phyloP scores from a whole-genome alignment of 1,139 yeast species.

The Kluyveromyces marxianus region DNA sequence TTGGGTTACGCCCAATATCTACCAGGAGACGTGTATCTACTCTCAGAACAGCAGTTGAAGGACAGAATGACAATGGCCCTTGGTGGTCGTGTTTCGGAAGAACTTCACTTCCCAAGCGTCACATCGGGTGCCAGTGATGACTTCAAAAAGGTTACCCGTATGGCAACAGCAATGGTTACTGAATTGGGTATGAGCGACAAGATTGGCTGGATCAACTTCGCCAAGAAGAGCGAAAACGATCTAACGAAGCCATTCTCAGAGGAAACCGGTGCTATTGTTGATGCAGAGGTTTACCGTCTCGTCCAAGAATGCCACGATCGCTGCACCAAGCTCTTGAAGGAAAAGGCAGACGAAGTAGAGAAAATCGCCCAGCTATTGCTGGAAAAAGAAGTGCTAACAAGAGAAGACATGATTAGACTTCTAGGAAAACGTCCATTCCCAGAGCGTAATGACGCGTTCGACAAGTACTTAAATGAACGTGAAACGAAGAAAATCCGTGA shows the following conservation, averaged over 20 bases:
- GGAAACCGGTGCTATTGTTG: slow-evolving; percentile 58
- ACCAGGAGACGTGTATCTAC: slow-evolving; percentile 67
- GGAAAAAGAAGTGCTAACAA: slow-evolving; percentile 63
- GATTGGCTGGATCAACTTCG: slow-evolving; percentile 53
- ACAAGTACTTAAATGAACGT: slow-evolving; percentile 52
- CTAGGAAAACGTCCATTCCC: slow-evolving; percentile 73
- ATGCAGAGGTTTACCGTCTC: slow-evolving; percentile 55
- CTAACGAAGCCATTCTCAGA: slow-evolving; percentile 67
- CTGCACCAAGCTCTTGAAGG: slow-evolving; percentile 49
- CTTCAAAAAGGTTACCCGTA: slow-evolving; percentile 67
- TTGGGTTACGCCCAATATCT: slow-evolving; percentile 77
- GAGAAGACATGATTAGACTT: slow-evolving; percentile 72
- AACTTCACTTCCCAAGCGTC: slow-evolving; percentile 65
- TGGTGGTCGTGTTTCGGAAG: slow-evolving; percentile 78
- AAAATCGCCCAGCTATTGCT: slow-evolving; percentile 62
- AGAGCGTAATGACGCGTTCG: slow-evolving; percentile 74
- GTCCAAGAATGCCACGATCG: slow-evolving; percentile 46
- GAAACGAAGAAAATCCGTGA: slow-evolving; percentile 20
- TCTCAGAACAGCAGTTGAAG: slow-evolving; percentile 55
- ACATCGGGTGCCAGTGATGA: slow-evolving; percentile 81
- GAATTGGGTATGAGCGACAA: slow-evolving; percentile 69
- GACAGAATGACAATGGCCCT: slow-evolving; percentile 77
- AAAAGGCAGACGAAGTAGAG: slow-evolving; percentile 55
- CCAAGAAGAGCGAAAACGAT: slow-evolving; percentile 45
- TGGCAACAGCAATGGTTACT: slow-evolving; percentile 74